Percentiles rank a stretch among this genome's conserved stretches.
Conservation (phyloP, 192 early-diverging fungal species). For the Pilaira anomala region DNA sequence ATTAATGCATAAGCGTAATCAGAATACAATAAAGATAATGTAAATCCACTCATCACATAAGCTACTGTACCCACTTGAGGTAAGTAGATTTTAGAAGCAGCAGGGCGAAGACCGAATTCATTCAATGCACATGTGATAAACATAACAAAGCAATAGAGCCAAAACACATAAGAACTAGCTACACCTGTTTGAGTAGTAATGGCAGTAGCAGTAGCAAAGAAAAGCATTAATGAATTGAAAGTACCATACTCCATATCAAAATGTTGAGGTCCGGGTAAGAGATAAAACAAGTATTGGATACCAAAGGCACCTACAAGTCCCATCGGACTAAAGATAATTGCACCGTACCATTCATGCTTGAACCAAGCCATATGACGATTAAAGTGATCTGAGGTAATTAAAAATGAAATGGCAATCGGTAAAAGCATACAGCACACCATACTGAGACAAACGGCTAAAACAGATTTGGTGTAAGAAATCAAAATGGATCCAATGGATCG, state of each 20-base stretch:
- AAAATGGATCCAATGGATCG: slow-evolving; percentile 21
- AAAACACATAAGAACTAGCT: slow-evolving; percentile 47
- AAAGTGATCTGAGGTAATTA: slow-evolving; percentile 21
- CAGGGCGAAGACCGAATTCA: slow-evolving; percentile 23
- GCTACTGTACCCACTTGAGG: slow-evolving; percentile 26
- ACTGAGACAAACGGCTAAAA: slow-evolving; percentile 29
- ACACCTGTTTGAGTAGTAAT: slow-evolving; percentile 30
- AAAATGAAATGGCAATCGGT: slow-evolving; percentile 27
- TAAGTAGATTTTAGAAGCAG: slow-evolving; percentile 15
- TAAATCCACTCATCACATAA: slow-evolving; percentile 34
- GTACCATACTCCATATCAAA: slow-evolving; percentile 37
- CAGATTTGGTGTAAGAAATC: slow-evolving; percentile 27
- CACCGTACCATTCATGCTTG: slow-evolving; percentile 51
- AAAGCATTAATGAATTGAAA: slow-evolving; percentile 20
- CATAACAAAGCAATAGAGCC: slow-evolving; percentile 35
- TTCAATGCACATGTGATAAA: slow-evolving; percentile 33
- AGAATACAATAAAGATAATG: slow-evolving; percentile 33
- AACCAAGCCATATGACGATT: slow-evolving; percentile 59
- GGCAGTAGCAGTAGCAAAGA: slow-evolving; percentile 18
- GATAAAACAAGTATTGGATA: slow-evolving; percentile 35
- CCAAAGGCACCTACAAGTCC: slow-evolving; percentile 39
- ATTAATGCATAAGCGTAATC: slow-evolving; percentile 43
- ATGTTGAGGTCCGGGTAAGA: slow-evolving; percentile 31
- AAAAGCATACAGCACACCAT: slow-evolving; percentile 28
- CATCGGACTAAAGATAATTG: slow-evolving; percentile 49